Evolutionary conservation across 352 stramenopile species (phyloP).

Genomic region (Lagenidium sp.): DNA sequence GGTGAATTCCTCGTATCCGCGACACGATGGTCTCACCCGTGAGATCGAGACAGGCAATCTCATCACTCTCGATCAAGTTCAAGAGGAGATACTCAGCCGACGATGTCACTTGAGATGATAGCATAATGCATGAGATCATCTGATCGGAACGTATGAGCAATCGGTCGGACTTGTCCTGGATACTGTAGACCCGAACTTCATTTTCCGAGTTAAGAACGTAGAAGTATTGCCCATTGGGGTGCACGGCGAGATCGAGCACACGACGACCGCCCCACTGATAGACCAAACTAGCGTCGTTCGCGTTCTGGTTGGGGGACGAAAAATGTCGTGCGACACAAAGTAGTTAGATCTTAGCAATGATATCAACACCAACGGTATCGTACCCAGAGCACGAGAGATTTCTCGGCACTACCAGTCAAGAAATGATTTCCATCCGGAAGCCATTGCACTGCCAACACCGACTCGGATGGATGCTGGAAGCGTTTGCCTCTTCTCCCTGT

Average conservation of each 20-base stretch:
- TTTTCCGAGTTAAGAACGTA: constrained; percentile 46
- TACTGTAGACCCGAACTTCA: constrained; percentile 57
- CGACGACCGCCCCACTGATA: constrained; percentile 67
- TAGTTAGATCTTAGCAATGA: neutral
- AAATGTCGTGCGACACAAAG: too few relatives aligned
- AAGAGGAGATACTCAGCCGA: constrained; percentile 41
- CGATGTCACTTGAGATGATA: constrained; percentile 16
- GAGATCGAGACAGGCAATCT: constrained; percentile 46
- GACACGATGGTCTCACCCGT: constrained; percentile 27
- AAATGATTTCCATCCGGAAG: constrained; percentile 49
- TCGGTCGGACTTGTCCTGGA: constrained; percentile 44
- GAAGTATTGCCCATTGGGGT: constrained; percentile 35
- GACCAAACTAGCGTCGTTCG: constrained; percentile 28
- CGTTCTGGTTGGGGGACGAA: constrained; percentile 46
- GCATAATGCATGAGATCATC: constrained; percentile 40
- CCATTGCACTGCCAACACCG: constrained; percentile 44
- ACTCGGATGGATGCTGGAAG: constrained; percentile 48
- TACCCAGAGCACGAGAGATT: constrained; percentile 73
- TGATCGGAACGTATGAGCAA: constrained; percentile 43
- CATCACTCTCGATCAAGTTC: constrained; percentile 52
- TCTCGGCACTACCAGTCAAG: constrained; percentile 59
- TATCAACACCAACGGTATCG: neutral
- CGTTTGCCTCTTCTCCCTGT: constrained; percentile 33
- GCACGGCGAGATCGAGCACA: constrained; percentile 48
- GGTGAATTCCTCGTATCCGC: constrained; percentile 41